A percentile compares a stretch with the other conserved stretches of the same genome.
These are phyloP conservation scores for Ophiostoma triangulosporum DNA, from an alignment of 2,329 filamentous ascomycete genomes.

Conservation along the genomic window DNA sequence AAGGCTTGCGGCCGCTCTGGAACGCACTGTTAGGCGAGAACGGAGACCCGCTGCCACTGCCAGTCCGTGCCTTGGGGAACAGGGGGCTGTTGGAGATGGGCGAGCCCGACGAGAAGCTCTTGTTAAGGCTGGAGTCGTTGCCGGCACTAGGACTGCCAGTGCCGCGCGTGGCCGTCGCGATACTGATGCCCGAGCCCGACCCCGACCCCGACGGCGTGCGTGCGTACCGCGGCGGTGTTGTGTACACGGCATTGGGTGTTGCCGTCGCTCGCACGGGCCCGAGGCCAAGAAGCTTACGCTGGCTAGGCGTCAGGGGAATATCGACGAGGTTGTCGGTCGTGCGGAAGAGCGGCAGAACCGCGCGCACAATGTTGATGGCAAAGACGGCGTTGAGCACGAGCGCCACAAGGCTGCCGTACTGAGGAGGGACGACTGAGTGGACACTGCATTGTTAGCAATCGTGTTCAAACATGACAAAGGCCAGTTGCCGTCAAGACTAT, in stretches of 20 bases:
- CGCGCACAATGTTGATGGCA: slow-evolving; percentile 56
- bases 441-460: slow-evolving; percentile 18
- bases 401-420: slow-evolving; percentile 31
- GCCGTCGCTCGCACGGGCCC: slow-evolving; percentile 49
- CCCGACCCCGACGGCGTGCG: slow-evolving; percentile 52
- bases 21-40: slow-evolving; percentile 8
- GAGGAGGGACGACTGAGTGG: slow-evolving; percentile 18
- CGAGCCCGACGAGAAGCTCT: slow-evolving; percentile 24
- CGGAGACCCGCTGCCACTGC: slow-evolving; percentile 4
- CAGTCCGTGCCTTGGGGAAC: slow-evolving; percentile 45
- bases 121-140: slow-evolving; percentile 1
- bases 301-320: slow-evolving; percentile 80
- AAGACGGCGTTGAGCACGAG: slow-evolving; percentile 37
- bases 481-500: too few species aligned
- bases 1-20: slow-evolving; percentile 41
- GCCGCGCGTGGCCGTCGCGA: slow-evolving; percentile 11
- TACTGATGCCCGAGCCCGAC: slow-evolving; percentile 47
- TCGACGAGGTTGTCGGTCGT: slow-evolving; percentile 68
- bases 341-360: slow-evolving; percentile 59
- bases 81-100: slow-evolving; percentile 42
- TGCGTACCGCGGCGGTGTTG: slow-evolving; percentile 78
- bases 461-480: not conserved
- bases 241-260: slow-evolving; percentile 58
- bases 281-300: slow-evolving; percentile 74
- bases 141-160: not conserved